Base-by-base conservation (phyloP, 345 rosid species). In the Eucalyptus cladocalyx region DNA sequence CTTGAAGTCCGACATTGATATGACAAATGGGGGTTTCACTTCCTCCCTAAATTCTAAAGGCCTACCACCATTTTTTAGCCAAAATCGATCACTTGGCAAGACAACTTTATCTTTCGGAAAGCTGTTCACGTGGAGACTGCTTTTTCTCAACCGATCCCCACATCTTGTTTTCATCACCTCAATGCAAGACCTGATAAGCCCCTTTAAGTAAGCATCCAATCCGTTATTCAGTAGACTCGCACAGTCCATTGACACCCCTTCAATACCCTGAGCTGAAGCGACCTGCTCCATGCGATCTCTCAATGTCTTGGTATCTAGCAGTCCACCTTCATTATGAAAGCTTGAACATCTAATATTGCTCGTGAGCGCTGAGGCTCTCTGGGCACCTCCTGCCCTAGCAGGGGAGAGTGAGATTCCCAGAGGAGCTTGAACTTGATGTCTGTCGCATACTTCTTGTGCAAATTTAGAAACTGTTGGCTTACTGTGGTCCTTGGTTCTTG, bases 181-280 rank as follows among this genome's bases (percentile, higher is more conserved):
- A 89, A 92, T 42, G 67, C 94, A 93, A 88, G 96, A 93, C 91
- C 86, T 91, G 60, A 94, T 90, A 89, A 94, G 86, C 88, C 91
- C 87, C 90, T 91, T 92, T 76, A 94, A 90, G 91, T 93, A 91
- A 54, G 80, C 90, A 90, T 94, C 93, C 81, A 94, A 88, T 47
- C 92, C 88, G 48, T 48, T 47, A 89, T 90, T 93, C 90, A 94
- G 89, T 87, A 93, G 65, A 87, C 87, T 93, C 40, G 94, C 94
- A 69, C 90, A 90, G 69, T 94, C 95, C 90, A 92, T 34, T 6
- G 94, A 92, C 32, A 93, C 93, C 28, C 91, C 92, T 60, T 89
- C 92, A 86, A 94, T 92, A 81, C 95, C 96, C 67, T 91, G 93
- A 28, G 90, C 88, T 62, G 89, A 51, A 37, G 93, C 94, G 91